A percentile compares a stretch with the other conserved stretches of the same genome.
Conservation (phyloP, 257 asterid species). For the Petunia secreta region DNA sequence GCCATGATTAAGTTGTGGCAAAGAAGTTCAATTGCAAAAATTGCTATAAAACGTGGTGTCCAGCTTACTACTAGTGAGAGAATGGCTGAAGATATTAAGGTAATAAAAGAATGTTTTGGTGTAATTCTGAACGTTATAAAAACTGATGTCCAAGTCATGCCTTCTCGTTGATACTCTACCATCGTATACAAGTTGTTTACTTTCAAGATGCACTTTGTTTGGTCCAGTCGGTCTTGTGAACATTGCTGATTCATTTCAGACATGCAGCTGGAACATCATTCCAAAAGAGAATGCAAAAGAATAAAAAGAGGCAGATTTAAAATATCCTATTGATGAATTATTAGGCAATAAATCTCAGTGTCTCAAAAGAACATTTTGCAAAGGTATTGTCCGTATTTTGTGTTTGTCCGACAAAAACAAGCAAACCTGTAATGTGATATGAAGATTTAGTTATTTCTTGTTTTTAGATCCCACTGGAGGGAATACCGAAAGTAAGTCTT, state of each 20-base stretch:
- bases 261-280: neutral
- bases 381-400: neutral
- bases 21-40: conserved; percentile 82
- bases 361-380: conserved; percentile 1
- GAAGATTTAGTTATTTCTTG: neutral
- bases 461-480: neutral
- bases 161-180: conserved; percentile 12
- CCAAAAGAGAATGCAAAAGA: neutral
- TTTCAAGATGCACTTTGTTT: conserved; percentile 5
- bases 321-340: neutral
- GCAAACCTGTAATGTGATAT: neutral
- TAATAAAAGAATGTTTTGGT: conserved; percentile 32
- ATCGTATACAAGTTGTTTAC: neutral
- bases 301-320: neutral
- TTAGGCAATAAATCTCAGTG: conserved; percentile 22
- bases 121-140: conserved; percentile 19
- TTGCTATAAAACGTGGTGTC: conserved; percentile 94
- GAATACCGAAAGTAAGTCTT: neutral
- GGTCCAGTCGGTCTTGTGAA: neutral
- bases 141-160: neutral
- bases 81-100: conserved; percentile 99
- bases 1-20: conserved; percentile 96
- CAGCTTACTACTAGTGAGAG: conserved; percentile 97
- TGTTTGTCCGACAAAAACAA: conserved; percentile 15
- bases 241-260: conserved; percentile 1